phyloP scores from a whole-genome alignment of 2,329 filamentous ascomycete genomes.

The Pseudogymnoascus destructans region DNA sequence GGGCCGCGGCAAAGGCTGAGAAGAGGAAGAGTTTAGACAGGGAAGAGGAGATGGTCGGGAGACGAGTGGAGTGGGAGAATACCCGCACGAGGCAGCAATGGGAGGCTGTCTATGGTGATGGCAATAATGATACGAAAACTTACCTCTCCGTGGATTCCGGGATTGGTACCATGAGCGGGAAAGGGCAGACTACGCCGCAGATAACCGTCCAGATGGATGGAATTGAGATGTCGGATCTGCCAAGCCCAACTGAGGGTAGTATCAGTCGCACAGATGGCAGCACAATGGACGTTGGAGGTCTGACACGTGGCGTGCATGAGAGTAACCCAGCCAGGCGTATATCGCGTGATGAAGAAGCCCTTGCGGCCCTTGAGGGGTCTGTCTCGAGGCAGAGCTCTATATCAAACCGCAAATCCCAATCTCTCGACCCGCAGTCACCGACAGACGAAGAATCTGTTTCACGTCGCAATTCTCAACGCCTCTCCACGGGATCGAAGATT shows the following conservation, averaged over 20 bases:
- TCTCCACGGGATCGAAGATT: conserved; percentile 2
- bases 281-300: conserved; percentile 4
- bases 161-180: conserved; percentile 34
- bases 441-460: background rate
- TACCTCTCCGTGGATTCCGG: conserved; percentile 20
- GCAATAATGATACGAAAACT: conserved; percentile 9
- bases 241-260: conserved; percentile 13
- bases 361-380: conserved; percentile 19
- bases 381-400: background rate
- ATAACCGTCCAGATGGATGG: conserved; percentile 30
- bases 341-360: conserved; percentile 10
- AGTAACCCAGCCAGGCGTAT: conserved; percentile 1
- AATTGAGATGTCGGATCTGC: conserved; percentile 43
- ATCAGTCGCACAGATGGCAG: background rate
- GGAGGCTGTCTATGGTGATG: conserved; percentile 53
- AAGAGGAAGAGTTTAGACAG: conserved; percentile 41
- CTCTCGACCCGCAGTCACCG: background rate
- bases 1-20: conserved; percentile 36
- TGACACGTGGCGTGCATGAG: conserved; percentile 8
- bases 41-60: conserved; percentile 59
- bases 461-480: background rate
- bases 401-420: background rate
- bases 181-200: conserved; percentile 24
- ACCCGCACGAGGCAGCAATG: conserved; percentile 52
- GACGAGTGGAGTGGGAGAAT: conserved; percentile 49